Base-by-base conservation (phyloP, 2,329 filamentous ascomycete species). In the Claviceps pazoutovae region DNA sequence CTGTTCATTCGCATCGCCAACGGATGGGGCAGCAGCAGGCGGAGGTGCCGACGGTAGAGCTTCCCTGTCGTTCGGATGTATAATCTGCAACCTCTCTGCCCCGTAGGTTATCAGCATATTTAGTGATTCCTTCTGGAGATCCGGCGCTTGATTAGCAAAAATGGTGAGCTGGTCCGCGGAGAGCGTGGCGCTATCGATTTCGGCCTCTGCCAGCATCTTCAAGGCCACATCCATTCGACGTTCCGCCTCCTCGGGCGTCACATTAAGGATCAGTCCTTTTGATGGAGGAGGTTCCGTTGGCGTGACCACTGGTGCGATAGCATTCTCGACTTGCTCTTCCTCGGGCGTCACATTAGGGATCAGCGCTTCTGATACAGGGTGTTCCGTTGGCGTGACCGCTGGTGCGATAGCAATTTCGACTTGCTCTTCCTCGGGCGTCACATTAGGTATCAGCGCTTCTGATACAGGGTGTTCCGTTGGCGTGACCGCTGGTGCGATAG, bases 61-160 rank as follows among this genome's bases (percentile, higher is more conserved):
- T 16, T 66, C 63, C 46, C 59, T 62, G 39, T 71, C 70, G 7
- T 63, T 65, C 3, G 77, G 76, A 50, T 79, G 76, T 5, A 82
- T 74, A 48, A 82, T 80, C 11, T 74, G 69, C 23, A 82, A 63
- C 14, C 73, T 67, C 59, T 80, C 76, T 6, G 78, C 77, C 19
- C 78, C 78, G 51, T 80, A 80, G 57, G 71, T 73, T 0, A 72
- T 69, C 11, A 81, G 67, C 76, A 82, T 77, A 1, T 67, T 69
- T 14, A 82, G 62, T 0, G 78, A 81, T 50, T 76, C 70, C 50
- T 67, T 65, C 56, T 81, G 78, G 5, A 80, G 62, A 3, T 73
- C 69, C 0, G 77, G 76, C 0, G 76, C 72, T 61, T 82, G 78
- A 51, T 82, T 81, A 8, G 77, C 69, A 56, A 82, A 79, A 16